Base-by-base conservation (phyloP, 2,329 filamentous ascomycete genomes). In the Xylariaceae sp. region DNA sequence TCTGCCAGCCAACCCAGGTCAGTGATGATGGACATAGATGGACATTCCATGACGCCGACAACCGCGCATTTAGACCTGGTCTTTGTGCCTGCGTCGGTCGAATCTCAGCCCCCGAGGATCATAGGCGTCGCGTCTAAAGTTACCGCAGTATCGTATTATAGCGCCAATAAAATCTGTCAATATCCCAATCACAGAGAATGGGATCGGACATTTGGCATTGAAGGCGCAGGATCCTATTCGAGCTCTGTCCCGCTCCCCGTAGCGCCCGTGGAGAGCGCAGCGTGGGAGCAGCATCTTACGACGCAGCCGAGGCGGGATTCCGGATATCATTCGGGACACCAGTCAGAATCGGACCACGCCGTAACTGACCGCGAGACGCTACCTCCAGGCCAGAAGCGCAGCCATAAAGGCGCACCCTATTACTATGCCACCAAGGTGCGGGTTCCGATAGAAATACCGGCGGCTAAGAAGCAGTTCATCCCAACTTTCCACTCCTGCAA, bases 401-500 rank as follows among this genome's bases (percentile, higher is more conserved):
- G 51, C 35, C 58, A 42, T 34, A 58, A 59, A 45, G 32, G 50
- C 47, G 53, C 57, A 34, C 58, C 67, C n/a, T 55, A 74, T 59
- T 67, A 66, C 56, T 72, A 80, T 63, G 69, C 70, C 0, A 66
- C 78, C 0, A 67, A 67, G 3, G 59, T 83, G 7, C 68, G 73
- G 42, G 64, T 84, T 1, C 79, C 80, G 1, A 69, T 84, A 55
- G 64, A 68, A 12, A 65, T 83, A 34, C 77, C 79, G 3, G 66
- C 70, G 6, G 65, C 68, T 31, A 76, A 73, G 63, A 79, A 76
- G 65, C 71, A 75, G 6, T 80, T 82, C 60, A 58, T 83, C 27
- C 80, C 80, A 0, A 79, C 78, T 4, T 84, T 83, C 64, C 78
- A 83, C 69, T 78, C 76, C 6, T 84, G 80, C 70, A 76, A 83